Base-by-base conservation (phyloP, 1,139 yeast genomes). In the Zygosaccharomyces pseudobailii region DNA sequence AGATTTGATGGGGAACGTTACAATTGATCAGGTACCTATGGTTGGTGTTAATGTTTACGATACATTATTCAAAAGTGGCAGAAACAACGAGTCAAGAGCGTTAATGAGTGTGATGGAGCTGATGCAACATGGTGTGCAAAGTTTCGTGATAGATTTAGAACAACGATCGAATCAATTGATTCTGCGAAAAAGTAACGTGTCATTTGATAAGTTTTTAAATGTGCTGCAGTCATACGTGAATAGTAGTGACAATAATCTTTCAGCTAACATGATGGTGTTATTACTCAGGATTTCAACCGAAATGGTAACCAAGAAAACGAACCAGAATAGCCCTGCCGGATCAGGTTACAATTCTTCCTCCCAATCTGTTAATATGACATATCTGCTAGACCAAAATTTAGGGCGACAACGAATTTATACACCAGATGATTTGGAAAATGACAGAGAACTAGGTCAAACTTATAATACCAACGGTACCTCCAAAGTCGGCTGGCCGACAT, bases 131-230 rank as follows among this genome's bases (percentile, higher is more conserved):
- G 92, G 92, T 0, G 70, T 77, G 8, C 76, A 76, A 50, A 66
- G 76, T 0, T 60, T 84, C 23, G 69, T 75, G 49, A 47, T 88
- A 9, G 94, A 88, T 60, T 56, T 87, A 17, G 87, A 82, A 65
- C 83, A 84, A 78, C 81, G 81, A 61, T 76, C 77, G 48, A 64
- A 65, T 27, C 67, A 71, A 6, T 55, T 62, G 36, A 69, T 66
- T 49, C 83, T 95, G 82, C 87, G 83, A 56, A 73, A 76, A 53
- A 71, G 75, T 1, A 63, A 63, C 7, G 65, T 82, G 17, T 71
- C 76, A 0, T 54, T 82, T 4, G 56, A 67, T 1, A 57, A 67
- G 6, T 55, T 85, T 0, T 58, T 78, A 49, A 37, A 51, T 0
- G 55, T 61, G 0, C 47, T 86, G 1, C 47, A 63, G n/a, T 41